A percentile compares a stretch with the other conserved stretches of the same genome.
Evolutionary conservation across 2,329 filamentous ascomycete species (phyloP).

Genomic region (Trichophyton rubrum): DNA sequence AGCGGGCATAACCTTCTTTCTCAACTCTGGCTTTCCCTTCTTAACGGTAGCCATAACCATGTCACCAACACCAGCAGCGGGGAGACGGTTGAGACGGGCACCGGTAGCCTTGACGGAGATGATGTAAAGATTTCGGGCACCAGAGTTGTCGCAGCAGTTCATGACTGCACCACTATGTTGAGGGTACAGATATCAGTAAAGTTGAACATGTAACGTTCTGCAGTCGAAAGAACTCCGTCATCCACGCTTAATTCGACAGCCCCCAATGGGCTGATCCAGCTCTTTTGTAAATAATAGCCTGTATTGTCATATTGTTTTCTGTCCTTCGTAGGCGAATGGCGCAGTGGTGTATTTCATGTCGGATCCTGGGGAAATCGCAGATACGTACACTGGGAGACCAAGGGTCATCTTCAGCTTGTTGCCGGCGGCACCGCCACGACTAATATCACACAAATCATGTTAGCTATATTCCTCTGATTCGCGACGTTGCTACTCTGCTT

Average conservation of each 20-base stretch:
- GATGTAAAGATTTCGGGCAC: constrained; percentile 98
- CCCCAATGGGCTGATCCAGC: neutral
- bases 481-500: constrained; percentile 5
- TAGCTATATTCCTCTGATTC: constrained; percentile 9
- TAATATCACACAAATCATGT: constrained; percentile 22
- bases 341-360: neutral
- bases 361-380: neutral
- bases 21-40: constrained; percentile 99
- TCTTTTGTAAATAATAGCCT: neutral
- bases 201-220: neutral
- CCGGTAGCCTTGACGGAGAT: constrained; percentile 98
- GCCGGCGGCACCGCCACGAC: constrained; percentile 80
- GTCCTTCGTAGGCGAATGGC: neutral
- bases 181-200: neutral
- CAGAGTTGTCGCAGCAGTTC: constrained; percentile 99
- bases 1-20: constrained; percentile 99
- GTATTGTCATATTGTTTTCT: neutral
- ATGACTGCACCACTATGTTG: constrained; percentile 80
- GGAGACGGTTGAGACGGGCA: constrained; percentile 93
- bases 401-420: constrained; percentile 99
- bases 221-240: neutral
- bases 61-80: constrained; percentile 94
- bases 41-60: constrained; percentile 99
- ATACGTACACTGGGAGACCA: constrained; percentile 93
- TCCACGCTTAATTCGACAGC: neutral